Base-by-base conservation (phyloP, 1,284 basidiomycete species). In the Melampsora americana region DNA sequence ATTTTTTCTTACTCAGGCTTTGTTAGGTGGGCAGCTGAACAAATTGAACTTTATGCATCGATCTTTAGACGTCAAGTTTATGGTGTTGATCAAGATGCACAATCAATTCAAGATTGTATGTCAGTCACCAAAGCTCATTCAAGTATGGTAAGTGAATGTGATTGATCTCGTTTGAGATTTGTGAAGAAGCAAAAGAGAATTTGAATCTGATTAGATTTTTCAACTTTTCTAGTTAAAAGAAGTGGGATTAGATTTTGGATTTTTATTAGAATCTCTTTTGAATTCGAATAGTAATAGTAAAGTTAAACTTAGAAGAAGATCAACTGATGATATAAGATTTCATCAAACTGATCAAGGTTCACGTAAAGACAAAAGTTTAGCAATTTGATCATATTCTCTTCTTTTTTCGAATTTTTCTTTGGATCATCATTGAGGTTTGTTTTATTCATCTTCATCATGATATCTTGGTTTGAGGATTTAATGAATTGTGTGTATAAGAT, bases 21-120 rank as follows among this genome's bases (percentile, higher is more conserved):
- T 81, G 91, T 98, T 28, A 89, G 92, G 69, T 99, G 95, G 96
- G 92, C 94, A 0, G 92, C 90, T 81, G 86, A 87, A 71, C 91
- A 94, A 83, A 89, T 99, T 39, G 89, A 92, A 81, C 84, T 87
- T 61, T 98, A 92, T 82, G 90, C 90, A 0, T 89, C 90, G 75
- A 90, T 90, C 81, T 98, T 98, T 84, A 86, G 90, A 68, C 90
- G 90, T 77, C 96, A 99, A 82, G 93, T 98, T 0, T 96, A 94
- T 82, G 90, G 79, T 56, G 81, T 78, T 26, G 68, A 76, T 23
- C 53, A 76, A 50, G 60, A 68, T 64, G 42, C 14, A 46, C 50
- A 60, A 61, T 56, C 59, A 1, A 69, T 77, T 46, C 26, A 68
- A 28, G 56, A 69, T 30, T 68, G 35, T 18, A 50, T 76, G 12